Conservation (phyloP, 1,284 basidiomycete genomes). For the Austroboletus olivaceoglutinosus region DNA sequence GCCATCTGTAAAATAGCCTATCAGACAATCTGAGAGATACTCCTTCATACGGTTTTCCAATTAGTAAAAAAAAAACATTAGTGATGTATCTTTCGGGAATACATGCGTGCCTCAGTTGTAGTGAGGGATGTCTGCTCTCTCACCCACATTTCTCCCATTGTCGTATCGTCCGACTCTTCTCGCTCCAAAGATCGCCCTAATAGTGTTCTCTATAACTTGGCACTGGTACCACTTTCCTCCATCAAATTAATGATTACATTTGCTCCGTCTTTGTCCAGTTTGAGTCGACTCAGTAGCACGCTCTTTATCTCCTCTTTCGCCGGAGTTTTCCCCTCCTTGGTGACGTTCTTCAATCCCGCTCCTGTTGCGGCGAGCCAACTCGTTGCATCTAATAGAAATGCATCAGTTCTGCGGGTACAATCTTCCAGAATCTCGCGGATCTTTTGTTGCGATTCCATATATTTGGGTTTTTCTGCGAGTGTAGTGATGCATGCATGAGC, state of each 20-base stretch:
- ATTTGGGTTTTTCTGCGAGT: neutral
- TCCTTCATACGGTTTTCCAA: too few species aligned
- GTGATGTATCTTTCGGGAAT: too few species aligned
- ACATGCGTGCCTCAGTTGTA: too few species aligned
- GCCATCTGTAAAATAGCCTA: too few species aligned
- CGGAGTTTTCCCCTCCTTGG: neutral
- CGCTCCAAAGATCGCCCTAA: too few species aligned
- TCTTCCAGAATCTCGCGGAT: slow-evolving; percentile 4
- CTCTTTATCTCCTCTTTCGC: neutral
- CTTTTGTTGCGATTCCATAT: neutral
- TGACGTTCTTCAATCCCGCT: neutral
- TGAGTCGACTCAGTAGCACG: neutral
- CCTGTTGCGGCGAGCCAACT: neutral
- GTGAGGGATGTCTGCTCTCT: too few species aligned
- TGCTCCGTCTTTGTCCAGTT: neutral
- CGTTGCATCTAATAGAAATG: neutral
- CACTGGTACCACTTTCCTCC: neutral
- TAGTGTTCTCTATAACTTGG: too few species aligned
- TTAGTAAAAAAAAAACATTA: too few species aligned
- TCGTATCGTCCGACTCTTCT: too few species aligned
- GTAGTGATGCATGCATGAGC: slow-evolving; percentile 3
- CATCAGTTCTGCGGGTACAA: neutral
- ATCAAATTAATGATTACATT: neutral
- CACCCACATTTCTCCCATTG: too few species aligned
- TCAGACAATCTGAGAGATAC: too few species aligned